phyloP scores from a whole-genome alignment of 257 asterid genomes.

The Solanum pennellii region DNA sequence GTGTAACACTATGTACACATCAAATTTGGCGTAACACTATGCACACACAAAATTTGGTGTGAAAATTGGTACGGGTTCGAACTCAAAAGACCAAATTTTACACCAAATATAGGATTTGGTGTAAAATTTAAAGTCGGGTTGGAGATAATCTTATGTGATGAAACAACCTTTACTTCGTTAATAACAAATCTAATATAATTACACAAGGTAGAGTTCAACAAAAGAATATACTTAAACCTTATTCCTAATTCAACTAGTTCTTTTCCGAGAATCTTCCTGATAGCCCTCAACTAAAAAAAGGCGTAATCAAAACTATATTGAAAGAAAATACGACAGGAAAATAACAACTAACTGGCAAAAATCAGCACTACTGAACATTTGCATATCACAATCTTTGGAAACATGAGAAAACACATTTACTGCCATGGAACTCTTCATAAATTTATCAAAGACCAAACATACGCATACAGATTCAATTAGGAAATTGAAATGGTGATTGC shows the following conservation, averaged over 20 bases:
- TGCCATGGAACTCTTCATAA: neutral
- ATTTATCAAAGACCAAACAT: neutral
- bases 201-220: neutral
- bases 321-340: neutral
- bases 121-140: no score
- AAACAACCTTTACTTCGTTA: neutral
- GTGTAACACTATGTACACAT: no score
- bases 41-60: no score
- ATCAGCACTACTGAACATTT: neutral
- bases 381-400: neutral
- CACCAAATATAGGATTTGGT: no score
- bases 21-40: no score
- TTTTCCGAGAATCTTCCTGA: neutral
- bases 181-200: neutral
- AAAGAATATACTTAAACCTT: neutral
- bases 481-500: neutral
- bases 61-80: no score
- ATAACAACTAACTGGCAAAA: neutral
- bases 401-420: neutral
- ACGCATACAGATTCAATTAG: neutral
- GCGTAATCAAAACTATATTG: neutral
- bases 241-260: neutral
- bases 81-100: no score
- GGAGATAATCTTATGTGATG: neutral
- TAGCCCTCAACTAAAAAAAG: neutral